These are phyloP conservation scores for Diplodia mutila DNA, from an alignment of 2,329 filamentous ascomycete species.

Conservation along the genomic window DNA sequence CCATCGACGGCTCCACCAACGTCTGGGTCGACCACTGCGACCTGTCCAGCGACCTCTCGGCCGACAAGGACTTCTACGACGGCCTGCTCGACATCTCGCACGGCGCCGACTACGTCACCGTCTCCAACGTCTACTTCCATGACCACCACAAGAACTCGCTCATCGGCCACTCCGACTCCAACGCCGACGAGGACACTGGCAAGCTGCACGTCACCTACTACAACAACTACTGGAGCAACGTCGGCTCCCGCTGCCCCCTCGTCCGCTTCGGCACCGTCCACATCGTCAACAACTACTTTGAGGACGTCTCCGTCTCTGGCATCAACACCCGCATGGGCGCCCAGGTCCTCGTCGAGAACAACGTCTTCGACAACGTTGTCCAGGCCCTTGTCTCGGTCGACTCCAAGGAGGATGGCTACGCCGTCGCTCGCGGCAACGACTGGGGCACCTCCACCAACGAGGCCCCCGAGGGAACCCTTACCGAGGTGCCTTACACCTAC, in stretches of 20 bases:
- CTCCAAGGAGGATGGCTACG: conserved; percentile 56
- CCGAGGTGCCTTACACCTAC: conserved; percentile 59
- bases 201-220: conserved; percentile 67
- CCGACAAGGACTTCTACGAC: conserved; percentile 67
- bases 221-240: conserved; percentile 68
- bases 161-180: conserved; percentile 62
- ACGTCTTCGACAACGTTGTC: conserved; percentile 60
- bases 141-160: conserved; percentile 67
- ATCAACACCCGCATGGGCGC: conserved; percentile 50
- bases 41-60: conserved; percentile 63
- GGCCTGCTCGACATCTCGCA: conserved; percentile 68
- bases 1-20: conserved; percentile 60
- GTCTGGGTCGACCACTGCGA: conserved; percentile 69
- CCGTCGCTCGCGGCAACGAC: conserved; percentile 52
- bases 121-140: conserved; percentile 57
- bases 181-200: conserved; percentile 61
- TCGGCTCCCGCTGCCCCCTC: conserved; percentile 66
- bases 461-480: conserved; percentile 57
- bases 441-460: conserved; percentile 51
- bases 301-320: conserved; percentile 43
- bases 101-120: conserved; percentile 63
- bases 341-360: conserved; percentile 50
- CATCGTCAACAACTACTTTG: conserved; percentile 57
- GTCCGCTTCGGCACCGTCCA: conserved; percentile 70
- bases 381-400: conserved; percentile 64